Evolutionary conservation across 192 early-diverging fungal species (phyloP).

Genomic region (Backusella tuberculispora): DNA sequence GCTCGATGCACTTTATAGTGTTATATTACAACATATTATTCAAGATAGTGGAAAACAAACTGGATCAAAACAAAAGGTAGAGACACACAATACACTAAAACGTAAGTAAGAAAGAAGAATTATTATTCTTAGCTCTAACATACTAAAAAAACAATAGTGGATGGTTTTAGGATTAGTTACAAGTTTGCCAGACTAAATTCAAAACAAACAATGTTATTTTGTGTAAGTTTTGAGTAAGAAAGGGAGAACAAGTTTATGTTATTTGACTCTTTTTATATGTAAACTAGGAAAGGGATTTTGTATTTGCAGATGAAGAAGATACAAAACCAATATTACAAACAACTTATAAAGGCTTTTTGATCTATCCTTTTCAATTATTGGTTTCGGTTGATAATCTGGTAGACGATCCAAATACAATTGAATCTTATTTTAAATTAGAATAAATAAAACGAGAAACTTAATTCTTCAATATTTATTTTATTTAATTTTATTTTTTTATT

Average conservation of each 20-base stretch:
- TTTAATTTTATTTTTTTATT: neutral
- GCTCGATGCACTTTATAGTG: neutral
- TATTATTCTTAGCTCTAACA: neutral
- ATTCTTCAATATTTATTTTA: neutral
- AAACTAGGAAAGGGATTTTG: conserved; percentile 19
- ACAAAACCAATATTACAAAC: conserved; percentile 1
- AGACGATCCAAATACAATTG: neutral
- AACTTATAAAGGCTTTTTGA: neutral
- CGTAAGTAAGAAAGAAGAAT: neutral
- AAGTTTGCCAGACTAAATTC: neutral
- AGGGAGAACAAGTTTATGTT: neutral
- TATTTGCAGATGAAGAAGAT: neutral
- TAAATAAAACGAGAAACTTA: neutral
- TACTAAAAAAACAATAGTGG: neutral
- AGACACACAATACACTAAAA: neutral
- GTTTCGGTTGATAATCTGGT: neutral
- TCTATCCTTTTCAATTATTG: conserved; percentile 16
- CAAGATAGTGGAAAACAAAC: neutral
- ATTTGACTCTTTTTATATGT: neutral
- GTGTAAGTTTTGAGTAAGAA: neutral
- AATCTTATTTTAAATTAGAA: neutral
- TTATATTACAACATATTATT: neutral
- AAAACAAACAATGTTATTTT: neutral
- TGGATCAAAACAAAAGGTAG: neutral
- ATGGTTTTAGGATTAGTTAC: conserved; percentile 1